phyloP scores from a whole-genome alignment of 2,329 filamentous ascomycete species.

The Cladophialophora yegresii region DNA sequence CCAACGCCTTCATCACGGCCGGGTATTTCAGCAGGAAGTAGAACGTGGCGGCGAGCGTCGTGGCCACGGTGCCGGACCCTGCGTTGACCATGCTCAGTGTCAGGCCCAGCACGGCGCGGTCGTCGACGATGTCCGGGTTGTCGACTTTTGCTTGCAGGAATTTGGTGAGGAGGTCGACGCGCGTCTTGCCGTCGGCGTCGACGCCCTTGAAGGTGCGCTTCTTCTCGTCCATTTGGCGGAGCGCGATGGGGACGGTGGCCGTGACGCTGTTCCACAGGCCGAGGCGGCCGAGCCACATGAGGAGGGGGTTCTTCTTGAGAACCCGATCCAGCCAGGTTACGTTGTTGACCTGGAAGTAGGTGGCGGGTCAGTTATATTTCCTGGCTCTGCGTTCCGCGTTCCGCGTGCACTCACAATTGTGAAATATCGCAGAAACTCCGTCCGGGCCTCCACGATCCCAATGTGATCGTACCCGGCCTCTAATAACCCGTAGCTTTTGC shows the following conservation, averaged over 20 bases:
- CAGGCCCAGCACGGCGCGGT: slow-evolving; percentile 22
- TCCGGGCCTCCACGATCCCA: slow-evolving; percentile 37
- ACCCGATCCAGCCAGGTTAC: slow-evolving; percentile 42
- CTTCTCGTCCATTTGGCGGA: slow-evolving; percentile 60
- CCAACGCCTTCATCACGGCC: slow-evolving; percentile 35
- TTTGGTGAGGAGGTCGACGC: slow-evolving; percentile 24
- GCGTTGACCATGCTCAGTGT: slow-evolving; percentile 49
- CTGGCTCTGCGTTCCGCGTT: not conserved
- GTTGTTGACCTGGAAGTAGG: slow-evolving; percentile 33
- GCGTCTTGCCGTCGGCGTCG: slow-evolving; percentile 7
- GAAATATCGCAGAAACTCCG: slow-evolving; percentile 37
- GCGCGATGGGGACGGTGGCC: slow-evolving; percentile 60
- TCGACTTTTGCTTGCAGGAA: slow-evolving; percentile 30
- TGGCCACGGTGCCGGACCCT: slow-evolving; percentile 76
- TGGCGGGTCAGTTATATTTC: not conserved
- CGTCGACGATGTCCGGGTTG: slow-evolving; percentile 25
- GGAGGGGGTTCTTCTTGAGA: slow-evolving; percentile 43
- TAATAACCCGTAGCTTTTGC: slow-evolving; percentile 40
- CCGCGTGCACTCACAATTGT: slow-evolving; percentile 11
- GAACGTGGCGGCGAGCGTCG: slow-evolving; percentile 69
- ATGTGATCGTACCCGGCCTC: slow-evolving; percentile 41
- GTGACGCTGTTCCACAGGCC: slow-evolving; percentile 20
- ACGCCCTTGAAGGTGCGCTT: slow-evolving; percentile 32
- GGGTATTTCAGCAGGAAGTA: slow-evolving; percentile 72
- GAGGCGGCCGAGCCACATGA: slow-evolving; percentile 37